A percentile compares a stretch with the other conserved stretches of the same genome.
These are phyloP conservation scores for Trypanosoma congolense DNA, from an alignment of 208 protist genomes.

Conservation along the genomic window DNA sequence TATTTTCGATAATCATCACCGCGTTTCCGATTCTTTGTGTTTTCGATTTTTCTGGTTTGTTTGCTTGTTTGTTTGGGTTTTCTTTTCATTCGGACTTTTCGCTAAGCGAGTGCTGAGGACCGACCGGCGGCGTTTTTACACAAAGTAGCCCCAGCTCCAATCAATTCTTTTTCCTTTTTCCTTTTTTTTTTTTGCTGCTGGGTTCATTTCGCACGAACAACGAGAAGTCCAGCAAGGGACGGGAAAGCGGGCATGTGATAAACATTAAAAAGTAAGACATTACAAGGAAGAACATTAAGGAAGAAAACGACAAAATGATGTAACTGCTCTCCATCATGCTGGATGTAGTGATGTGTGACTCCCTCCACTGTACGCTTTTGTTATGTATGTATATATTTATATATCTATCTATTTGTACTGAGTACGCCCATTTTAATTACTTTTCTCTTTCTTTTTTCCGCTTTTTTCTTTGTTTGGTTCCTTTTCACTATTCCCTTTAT, in stretches of 20 bases:
- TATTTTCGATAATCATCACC: not conserved
- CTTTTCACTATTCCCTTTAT: not conserved
- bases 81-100: slow-evolving; percentile 6
- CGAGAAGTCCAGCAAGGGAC: no score
- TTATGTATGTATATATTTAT: no score
- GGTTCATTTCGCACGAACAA: no score
- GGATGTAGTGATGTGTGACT: no score
- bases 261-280: no score
- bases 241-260: no score
- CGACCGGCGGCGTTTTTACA: no score
- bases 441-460: not conserved
- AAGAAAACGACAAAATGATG: no score
- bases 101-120: no score
- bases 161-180: slow-evolving; percentile 13
- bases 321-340: no score
- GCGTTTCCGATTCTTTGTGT: not conserved
- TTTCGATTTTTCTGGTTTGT: not conserved
- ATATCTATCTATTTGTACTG: not conserved
- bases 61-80: not conserved
- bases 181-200: slow-evolving; percentile 10
- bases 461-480: not conserved
- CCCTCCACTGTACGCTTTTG: no score
- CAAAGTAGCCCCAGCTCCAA: not conserved
- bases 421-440: not conserved
- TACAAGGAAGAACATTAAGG: no score